Evolutionary conservation across 371 early-diverging fungal species (phyloP), one percentile per base, ranked within the genome.

Genomic region (Circinella umbellata): DNA sequence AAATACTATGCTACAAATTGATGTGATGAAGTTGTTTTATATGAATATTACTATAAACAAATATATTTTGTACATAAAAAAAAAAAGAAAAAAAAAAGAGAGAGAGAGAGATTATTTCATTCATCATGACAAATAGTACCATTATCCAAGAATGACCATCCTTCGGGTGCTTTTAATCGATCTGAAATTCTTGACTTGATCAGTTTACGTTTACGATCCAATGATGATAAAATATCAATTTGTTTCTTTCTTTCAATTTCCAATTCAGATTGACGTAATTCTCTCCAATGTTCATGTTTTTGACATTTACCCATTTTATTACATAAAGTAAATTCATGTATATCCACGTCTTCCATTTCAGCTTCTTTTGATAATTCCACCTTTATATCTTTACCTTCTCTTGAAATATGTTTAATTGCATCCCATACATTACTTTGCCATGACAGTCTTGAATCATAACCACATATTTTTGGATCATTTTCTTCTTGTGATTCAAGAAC

Each of bases 131-230:
- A 48, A 15, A 64, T 64, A 37, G 65, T 64, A 35, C 65, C 65
- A 64, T 64, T 64, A 11, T 64, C 65, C 51, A 64, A 38, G 51
- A 64, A 64, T 14, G 49, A 17, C 65, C 65, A 64, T 13, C 37
- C 39, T n/a, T 35, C 51, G 7, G 53, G 36, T 18, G n/a, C 35
- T 37, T 64, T 34, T 8, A 64, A 49, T 53, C 53, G 49, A 18
- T 64, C 38, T 9, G 34, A 11, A 49, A 64, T 64, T 27, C 65
- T 46, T 37, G 36, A 48, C 35, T 48, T 46, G 51, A 49, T 17
- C n/a, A 53, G 65, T 10, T 64, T 48, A 15, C 42, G 65, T 15
- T 48, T 64, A 3, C 53, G 35, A 36, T 64, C 51, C 48, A 47
- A 36, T 14, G 37, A 51, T 10, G 53, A n/a, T 17, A 64, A 34